Evolutionary conservation across 176 grass and related monocot species (phyloP).

Genomic region (Poa pratensis): DNA sequence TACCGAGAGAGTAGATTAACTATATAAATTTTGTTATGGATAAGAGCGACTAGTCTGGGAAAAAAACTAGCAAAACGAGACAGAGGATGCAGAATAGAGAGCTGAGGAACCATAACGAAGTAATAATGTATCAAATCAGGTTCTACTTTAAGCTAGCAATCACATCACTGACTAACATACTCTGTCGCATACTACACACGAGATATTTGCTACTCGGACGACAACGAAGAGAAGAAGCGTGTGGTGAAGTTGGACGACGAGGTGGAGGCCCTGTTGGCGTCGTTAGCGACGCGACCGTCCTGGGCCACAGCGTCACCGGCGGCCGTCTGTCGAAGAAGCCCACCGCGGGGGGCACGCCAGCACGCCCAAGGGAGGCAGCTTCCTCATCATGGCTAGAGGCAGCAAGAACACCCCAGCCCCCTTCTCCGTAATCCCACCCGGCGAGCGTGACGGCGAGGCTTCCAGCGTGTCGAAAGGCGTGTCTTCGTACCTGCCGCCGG

Average conservation of each 20-base stretch:
- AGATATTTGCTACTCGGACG: background rate
- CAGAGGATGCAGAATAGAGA: background rate
- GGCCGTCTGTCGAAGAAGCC: slow-evolving; percentile 27
- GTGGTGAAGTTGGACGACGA: slow-evolving; percentile 46
- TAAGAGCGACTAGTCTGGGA: too few species aligned
- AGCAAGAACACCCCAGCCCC: slow-evolving; percentile 35
- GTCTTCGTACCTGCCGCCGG: background rate
- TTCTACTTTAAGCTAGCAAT: slow-evolving; percentile 7
- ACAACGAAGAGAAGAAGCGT: slow-evolving; percentile 52
- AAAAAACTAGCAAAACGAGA: background rate
- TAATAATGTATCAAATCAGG: slow-evolving; percentile 28
- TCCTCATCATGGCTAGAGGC: slow-evolving; percentile 44
- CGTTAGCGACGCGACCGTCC: slow-evolving; percentile 7
- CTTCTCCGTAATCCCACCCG: too few species aligned
- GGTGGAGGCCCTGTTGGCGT: slow-evolving; percentile 45
- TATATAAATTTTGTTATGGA: too few species aligned
- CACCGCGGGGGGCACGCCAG: slow-evolving; percentile 28
- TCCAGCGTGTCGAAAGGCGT: too few species aligned
- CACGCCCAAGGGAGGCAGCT: slow-evolving; percentile 42
- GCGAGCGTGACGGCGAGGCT: too few species aligned
- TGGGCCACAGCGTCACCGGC: slow-evolving; percentile 18
- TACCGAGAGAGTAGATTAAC: too few species aligned
- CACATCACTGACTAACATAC: background rate
- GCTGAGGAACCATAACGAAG: background rate
- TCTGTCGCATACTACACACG: background rate